Base-by-base conservation (phyloP, 2,329 filamentous ascomycete species). In the Meredithiella fracta region DNA sequence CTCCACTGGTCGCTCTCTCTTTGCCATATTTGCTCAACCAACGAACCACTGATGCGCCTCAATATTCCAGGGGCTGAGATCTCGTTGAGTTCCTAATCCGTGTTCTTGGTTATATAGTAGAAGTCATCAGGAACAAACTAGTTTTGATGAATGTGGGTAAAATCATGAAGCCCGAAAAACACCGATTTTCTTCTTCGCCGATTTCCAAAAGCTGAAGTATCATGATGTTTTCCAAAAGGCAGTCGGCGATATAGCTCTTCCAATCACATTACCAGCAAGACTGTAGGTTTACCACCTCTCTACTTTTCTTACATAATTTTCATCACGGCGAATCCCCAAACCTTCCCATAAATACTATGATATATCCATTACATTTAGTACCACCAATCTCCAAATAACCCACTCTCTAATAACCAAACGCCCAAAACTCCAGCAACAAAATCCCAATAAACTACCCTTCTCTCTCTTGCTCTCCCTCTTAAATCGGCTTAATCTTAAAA, bases 401-500 rank as follows among this genome's bases (percentile, higher is more conserved):
- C 5, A 11, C 29, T 34, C 29, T 34, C 29, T 11, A 34, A 34
- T 34, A 34, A 34, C 6, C 9, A 38, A 52, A 52, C 50, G 50
- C 50, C 50, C 50, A 52, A 52, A 52, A 52, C 50, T 52, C 50
- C 50, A 23, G 14, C 40, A 52, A 37, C 29, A 34, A 34, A 34
- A 34, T 11, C 6, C 11, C n/a, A n/a, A 42, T 42, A 20, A 15
- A 7, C 38, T 6, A 5, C 38, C 38, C n/a, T 15, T 42, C 11
- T n/a, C 38, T 20, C 38, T 42, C 11, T 42, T 7, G n/a, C n/a
- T n/a, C 38, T 15, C 11, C 38, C 17, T 26, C 9, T 49, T 67
- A 86, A 62, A 86, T 86, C 2, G 83, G 83, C 72, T 86, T 86
- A 68, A 86, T 86, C 83, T 98, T 98, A 76, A 98, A 98, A 72